These are phyloP conservation scores for Anthracocystis walkeri DNA, from an alignment of 1,284 basidiomycete genomes.

Conservation along the genomic window DNA sequence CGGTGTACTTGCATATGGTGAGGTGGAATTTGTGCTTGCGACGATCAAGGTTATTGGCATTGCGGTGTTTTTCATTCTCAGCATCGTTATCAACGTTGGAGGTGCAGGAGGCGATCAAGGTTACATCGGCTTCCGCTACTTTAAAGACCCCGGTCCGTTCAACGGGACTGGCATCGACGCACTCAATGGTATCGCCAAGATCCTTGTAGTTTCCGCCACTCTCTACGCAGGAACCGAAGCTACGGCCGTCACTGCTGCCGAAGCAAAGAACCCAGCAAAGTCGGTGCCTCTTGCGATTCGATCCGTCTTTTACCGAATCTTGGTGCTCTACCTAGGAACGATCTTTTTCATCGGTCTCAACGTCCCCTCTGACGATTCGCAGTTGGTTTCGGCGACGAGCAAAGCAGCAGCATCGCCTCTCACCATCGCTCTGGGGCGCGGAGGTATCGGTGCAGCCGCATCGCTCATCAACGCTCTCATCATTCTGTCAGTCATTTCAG, in stretches of 20 bases:
- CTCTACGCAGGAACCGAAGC: constrained; percentile 78
- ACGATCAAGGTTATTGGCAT: constrained; percentile 50
- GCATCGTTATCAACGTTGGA: constrained; percentile 51
- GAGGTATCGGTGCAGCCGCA: constrained; percentile 44
- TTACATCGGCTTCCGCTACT: constrained; percentile 57
- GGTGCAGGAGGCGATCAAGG: constrained; percentile 43
- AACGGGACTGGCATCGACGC: constrained; percentile 48
- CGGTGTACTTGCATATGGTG: constrained; percentile 50
- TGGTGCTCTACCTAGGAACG: constrained; percentile 74
- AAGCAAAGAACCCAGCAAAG: constrained; percentile 50
- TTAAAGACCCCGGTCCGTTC: constrained; percentile 71
- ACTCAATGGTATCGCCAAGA: constrained; percentile 65
- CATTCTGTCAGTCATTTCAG: constrained; percentile 53
- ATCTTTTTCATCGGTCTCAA: constrained; percentile 59
- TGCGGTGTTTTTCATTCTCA: constrained; percentile 50
- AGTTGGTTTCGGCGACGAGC: constrained; percentile 36
- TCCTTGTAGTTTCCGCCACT: constrained; percentile 80
- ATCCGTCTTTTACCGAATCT: constrained; percentile 80
- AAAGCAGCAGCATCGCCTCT: constrained; percentile 51
- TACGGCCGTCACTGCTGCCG: constrained; percentile 44
- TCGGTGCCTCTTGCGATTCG: constrained; percentile 65
- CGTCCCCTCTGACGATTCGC: constrained; percentile 37
- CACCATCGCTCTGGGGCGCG: constrained; percentile 52
- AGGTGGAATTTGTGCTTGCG: constrained; percentile 63
- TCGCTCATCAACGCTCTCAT: constrained; percentile 58